These are phyloP conservation scores for Pecoramyces ruminantium DNA, from an alignment of 192 early-diverging fungal species.

Conservation along the genomic window DNA sequence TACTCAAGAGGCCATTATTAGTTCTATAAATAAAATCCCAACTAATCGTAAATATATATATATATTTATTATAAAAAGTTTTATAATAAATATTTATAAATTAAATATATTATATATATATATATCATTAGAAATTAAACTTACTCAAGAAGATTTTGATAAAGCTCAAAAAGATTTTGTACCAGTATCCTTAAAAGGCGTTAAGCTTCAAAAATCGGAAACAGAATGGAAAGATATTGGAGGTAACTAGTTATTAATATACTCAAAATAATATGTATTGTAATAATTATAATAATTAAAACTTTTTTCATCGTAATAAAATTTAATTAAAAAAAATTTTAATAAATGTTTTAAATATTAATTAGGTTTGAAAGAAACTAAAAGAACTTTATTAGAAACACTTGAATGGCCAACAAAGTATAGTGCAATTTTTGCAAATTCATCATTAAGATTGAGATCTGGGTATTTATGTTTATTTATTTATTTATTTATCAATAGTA, in stretches of 20 bases:
- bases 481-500: too few species aligned
- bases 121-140: constrained; percentile 12
- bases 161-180: constrained; percentile 61
- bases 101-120: too few species aligned
- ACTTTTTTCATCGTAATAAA: too few species aligned
- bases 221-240: constrained; percentile 82
- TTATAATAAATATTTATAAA: too few species aligned
- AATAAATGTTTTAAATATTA: background rate
- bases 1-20: constrained; percentile 56
- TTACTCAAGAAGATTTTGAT: constrained; percentile 50
- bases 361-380: constrained; percentile 58
- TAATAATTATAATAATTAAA: too few species aligned
- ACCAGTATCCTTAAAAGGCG: constrained; percentile 59
- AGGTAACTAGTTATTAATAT: too few species aligned
- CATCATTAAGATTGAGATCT: constrained; percentile 74
- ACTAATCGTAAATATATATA: constrained; percentile 21
- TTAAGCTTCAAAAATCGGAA: constrained; percentile 55
- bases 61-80: too few species aligned
- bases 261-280: too few species aligned
- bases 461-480: too few species aligned
- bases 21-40: background rate
- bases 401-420: constrained; percentile 92
- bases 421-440: constrained; percentile 72
- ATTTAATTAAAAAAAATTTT: too few species aligned
- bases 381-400: constrained; percentile 70